Percentiles rank a stretch among this genome's conserved stretches.
Evolutionary conservation across 495 filamentous ascomycete genomes (phyloP).

Genomic region (Chlorociboria aeruginascens): DNA sequence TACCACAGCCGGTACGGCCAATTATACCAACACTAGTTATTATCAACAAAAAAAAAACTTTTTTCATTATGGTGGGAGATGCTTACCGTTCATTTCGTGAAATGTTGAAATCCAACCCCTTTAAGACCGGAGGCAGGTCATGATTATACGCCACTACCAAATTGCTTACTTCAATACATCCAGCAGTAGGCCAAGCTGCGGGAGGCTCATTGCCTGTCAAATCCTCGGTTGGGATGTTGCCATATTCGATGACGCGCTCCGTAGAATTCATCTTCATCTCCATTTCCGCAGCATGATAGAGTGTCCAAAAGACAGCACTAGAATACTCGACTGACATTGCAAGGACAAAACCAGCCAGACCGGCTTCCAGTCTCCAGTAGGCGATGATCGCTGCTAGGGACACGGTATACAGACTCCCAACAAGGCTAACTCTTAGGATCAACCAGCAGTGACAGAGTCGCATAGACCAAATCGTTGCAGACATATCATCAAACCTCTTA

Average conservation of each 20-base stretch:
- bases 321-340: slow-evolving; percentile 34
- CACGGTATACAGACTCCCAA: slow-evolving; percentile 30
- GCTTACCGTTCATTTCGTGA: too few relatives aligned
- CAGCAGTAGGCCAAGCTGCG: slow-evolving; percentile 30
- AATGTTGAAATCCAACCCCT: slow-evolving; percentile 26
- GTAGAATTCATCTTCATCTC: slow-evolving; percentile 27
- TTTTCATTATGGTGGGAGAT: too few relatives aligned
- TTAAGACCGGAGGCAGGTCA: slow-evolving; percentile 29
- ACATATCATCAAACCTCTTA: slow-evolving; percentile 39
- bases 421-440: slow-evolving; percentile 40
- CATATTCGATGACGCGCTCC: slow-evolving; percentile 28
- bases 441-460: slow-evolving; percentile 48
- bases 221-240: slow-evolving; percentile 21
- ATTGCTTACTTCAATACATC: slow-evolving; percentile 27
- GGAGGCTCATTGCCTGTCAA: slow-evolving; percentile 23
- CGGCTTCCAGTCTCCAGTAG: slow-evolving; percentile 40
- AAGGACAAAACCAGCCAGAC: slow-evolving; percentile 54
- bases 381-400: slow-evolving; percentile 46
- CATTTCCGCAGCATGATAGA: slow-evolving; percentile 39
- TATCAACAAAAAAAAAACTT: too few relatives aligned
- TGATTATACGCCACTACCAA: slow-evolving; percentile 26
- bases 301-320: slow-evolving; percentile 31
- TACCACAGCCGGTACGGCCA: slow-evolving; percentile 18
- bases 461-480: slow-evolving; percentile 37
- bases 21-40: background rate